Conservation (phyloP, 2,329 filamentous ascomycete species). For the Pseudogymnoascus sp. region DNA sequence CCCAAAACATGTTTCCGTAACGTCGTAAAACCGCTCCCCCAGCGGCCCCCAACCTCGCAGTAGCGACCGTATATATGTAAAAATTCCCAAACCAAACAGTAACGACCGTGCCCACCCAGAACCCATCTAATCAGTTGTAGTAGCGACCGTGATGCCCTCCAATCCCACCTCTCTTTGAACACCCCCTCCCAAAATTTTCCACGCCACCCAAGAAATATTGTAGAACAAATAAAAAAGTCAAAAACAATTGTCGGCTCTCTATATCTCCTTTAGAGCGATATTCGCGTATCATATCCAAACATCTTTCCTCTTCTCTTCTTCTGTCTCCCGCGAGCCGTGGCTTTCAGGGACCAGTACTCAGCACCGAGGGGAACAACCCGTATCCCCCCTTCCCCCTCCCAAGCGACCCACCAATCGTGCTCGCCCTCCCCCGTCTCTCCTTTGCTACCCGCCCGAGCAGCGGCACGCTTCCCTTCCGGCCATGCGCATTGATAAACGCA, state of each 20-base stretch:
- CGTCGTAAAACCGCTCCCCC: not conserved
- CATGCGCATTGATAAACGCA: not conserved
- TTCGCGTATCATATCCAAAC: not conserved
- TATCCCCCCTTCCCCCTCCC: not conserved
- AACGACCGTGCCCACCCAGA: not conserved
- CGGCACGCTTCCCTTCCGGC: not conserved
- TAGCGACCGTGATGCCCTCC: not conserved
- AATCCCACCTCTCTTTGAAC: not conserved
- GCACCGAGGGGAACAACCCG: not conserved
- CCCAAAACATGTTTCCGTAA: not conserved
- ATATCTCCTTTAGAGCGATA: not conserved
- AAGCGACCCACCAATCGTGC: not conserved
- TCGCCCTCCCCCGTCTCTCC: not conserved
- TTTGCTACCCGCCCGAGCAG: not conserved
- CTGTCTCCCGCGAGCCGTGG: not conserved
- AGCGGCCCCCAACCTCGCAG: not conserved
- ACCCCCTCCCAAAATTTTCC: conserved; percentile 1
- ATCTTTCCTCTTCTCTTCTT: not conserved
- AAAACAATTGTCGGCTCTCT: not conserved
- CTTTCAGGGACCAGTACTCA: not conserved
- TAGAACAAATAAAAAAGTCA: not conserved
- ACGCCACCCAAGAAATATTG: not conserved
- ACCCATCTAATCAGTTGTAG: not conserved
- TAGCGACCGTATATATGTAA: not conserved
- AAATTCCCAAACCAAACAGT: not conserved